Conservation (phyloP, 1,139 yeast species). For the Lodderomyces parapsilosis region DNA sequence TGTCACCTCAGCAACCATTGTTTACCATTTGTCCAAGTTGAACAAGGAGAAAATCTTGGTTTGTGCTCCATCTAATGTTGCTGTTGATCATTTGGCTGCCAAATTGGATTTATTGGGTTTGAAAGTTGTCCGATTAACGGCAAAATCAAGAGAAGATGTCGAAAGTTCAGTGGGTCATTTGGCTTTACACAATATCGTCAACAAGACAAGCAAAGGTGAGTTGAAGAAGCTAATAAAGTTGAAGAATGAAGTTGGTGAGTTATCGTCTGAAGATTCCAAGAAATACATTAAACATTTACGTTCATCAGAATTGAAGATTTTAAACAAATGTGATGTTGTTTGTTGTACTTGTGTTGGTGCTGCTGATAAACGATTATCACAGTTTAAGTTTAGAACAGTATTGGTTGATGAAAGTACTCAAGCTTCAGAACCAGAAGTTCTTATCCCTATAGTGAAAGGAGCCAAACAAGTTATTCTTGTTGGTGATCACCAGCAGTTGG, state of each 20-base stretch:
- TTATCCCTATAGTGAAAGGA: conserved; percentile 86
- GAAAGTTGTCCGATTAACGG: conserved; percentile 73
- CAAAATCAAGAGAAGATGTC: conserved; percentile 79
- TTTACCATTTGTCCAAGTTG: conserved; percentile 68
- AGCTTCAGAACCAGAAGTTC: conserved; percentile 88
- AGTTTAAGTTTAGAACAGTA: conserved; percentile 66
- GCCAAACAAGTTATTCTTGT: conserved; percentile 87
- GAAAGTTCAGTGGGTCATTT: conserved; percentile 57
- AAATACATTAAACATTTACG: conserved; percentile 40
- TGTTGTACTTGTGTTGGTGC: conserved; percentile 95
- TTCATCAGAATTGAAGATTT: conserved; percentile 47
- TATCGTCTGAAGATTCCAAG: conserved; percentile 54
- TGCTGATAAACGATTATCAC: conserved; percentile 63
- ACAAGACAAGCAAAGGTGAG: conserved; percentile 48
- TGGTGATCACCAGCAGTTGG: conserved; percentile 94
- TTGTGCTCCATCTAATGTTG: conserved; percentile 95
- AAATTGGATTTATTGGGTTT: conserved; percentile 68
- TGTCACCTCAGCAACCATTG: conserved; percentile 87
- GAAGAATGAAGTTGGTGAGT: conserved; percentile 69
- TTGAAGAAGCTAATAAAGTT: conserved; percentile 58
- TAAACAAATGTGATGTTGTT: conserved; percentile 71
- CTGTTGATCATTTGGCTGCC: conserved; percentile 86
- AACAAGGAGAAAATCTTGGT: conserved; percentile 65
- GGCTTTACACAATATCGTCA: conserved; percentile 52
- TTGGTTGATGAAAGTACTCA: conserved; percentile 92